phyloP scores from a whole-genome alignment of 139 green algal species.

The Picochlorum sp. region DNA sequence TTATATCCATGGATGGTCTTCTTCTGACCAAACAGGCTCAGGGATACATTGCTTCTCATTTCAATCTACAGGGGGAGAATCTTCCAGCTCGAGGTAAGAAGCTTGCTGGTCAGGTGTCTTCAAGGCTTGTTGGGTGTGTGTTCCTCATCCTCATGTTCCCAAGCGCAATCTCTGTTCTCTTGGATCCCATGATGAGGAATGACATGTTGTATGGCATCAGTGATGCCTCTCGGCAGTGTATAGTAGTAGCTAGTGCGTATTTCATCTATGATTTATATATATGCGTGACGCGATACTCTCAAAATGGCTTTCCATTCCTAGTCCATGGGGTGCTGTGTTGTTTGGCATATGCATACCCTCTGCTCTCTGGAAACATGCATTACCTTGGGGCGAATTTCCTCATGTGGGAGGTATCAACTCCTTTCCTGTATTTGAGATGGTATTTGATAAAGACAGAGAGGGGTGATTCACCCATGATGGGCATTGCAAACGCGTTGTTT shows the following conservation, averaged over 20 bases:
- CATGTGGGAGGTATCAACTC: conserved; percentile 38
- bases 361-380: conserved; percentile 22
- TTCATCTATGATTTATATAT: conserved; percentile 25
- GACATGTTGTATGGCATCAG: conserved; percentile 1
- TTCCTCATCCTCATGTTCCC: conserved; percentile 14
- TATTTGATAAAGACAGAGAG: conserved; percentile 42
- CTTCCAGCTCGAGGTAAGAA: not conserved
- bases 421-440: conserved; percentile 46
- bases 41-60: no score
- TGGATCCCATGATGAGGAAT: not conserved
- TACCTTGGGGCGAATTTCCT: conserved; percentile 20
- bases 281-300: conserved; percentile 6
- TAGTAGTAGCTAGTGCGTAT: conserved; percentile 15
- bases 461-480: conserved; percentile 16
- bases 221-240: not conserved
- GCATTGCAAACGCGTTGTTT: conserved; percentile 26
- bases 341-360: conserved; percentile 11
- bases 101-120: conserved; percentile 7
- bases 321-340: conserved; percentile 24
- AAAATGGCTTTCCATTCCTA: conserved; percentile 25
- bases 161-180: not conserved
- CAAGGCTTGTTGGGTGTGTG: conserved; percentile 4
- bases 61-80: no score
- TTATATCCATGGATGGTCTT: no score
- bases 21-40: not conserved